A percentile compares a stretch with the other conserved stretches of the same genome.
Conservation (phyloP, 2,329 filamentous ascomycete species). For the Capronia coronata region DNA sequence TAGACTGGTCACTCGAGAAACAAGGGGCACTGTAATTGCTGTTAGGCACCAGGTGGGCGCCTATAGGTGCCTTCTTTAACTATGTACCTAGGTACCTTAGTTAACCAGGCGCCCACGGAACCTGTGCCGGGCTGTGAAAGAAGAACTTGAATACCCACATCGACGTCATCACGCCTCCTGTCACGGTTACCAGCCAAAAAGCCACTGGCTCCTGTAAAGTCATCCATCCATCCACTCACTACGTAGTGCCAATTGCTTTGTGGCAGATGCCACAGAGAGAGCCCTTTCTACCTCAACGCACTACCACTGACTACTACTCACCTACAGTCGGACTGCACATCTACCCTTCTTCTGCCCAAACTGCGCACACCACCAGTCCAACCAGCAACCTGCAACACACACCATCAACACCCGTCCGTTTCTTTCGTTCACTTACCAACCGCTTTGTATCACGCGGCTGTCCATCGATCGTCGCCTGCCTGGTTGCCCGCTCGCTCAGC, state of each 20-base stretch:
- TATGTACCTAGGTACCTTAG: no score
- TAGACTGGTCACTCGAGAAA: no score
- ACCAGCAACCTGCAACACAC: not conserved
- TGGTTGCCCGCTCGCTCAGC: not conserved
- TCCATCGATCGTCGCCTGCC: not conserved
- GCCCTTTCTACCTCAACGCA: not conserved
- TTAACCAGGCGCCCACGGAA: no score
- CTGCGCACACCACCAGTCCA: not conserved
- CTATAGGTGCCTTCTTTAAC: no score
- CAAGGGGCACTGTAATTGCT: no score
- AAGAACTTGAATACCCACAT: not conserved
- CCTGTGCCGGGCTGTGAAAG: not conserved
- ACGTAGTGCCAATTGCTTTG: no score
- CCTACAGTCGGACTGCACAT: not conserved
- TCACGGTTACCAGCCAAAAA: not conserved
- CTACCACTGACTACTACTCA: not conserved
- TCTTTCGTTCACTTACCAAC: not conserved
- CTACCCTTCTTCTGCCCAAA: not conserved
- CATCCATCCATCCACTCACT: not conserved
- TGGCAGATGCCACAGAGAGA: no score
- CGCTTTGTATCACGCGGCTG: not conserved
- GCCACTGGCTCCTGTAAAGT: not conserved
- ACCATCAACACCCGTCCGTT: not conserved
- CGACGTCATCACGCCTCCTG: constrained; percentile 2
- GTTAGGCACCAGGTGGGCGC: no score